Conservation (phyloP, 2,329 filamentous ascomycete species). For the Botrytis pseudocinerea region DNA sequence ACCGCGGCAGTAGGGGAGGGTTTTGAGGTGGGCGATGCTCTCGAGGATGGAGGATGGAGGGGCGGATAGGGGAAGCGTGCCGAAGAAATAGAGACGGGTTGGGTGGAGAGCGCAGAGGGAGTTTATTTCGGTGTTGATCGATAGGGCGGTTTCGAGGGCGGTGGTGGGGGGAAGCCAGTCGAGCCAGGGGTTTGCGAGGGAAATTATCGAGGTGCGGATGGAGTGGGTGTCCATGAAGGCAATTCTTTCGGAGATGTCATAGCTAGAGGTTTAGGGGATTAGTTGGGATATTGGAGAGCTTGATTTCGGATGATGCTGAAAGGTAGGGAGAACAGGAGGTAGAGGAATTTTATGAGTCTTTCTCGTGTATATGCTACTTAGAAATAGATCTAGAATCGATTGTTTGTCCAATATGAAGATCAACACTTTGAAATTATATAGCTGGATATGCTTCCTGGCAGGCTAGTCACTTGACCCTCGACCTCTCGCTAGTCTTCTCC, state of each 20-base stretch:
- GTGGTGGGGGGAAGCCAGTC: slow-evolving; percentile 70
- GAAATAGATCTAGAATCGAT: neutral
- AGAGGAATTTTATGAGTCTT: neutral
- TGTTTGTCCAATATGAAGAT: neutral
- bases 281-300: neutral
- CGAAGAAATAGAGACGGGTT: slow-evolving; percentile 79
- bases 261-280: neutral
- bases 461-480: slow-evolving; percentile 1
- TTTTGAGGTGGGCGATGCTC: slow-evolving; percentile 63
- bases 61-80: slow-evolving; percentile 74
- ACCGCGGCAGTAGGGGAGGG: slow-evolving; percentile 71
- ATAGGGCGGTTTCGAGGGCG: slow-evolving; percentile 62
- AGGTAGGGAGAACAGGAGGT: neutral
- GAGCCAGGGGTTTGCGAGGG: slow-evolving; percentile 90
- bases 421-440: neutral
- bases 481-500: neutral
- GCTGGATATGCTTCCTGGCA: neutral
- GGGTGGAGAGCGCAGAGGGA: slow-evolving; percentile 65
- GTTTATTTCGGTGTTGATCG: slow-evolving; percentile 78
- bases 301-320: no score
- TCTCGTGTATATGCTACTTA: fast-evolving
- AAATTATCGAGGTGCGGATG: slow-evolving; percentile 82
- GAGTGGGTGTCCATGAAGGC: slow-evolving; percentile 83
- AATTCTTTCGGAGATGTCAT: slow-evolving; percentile 73
- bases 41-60: slow-evolving; percentile 59